Evolutionary conservation across 1,284 basidiomycete species (phyloP).

Genomic region (Rhodotorula sp.): DNA sequence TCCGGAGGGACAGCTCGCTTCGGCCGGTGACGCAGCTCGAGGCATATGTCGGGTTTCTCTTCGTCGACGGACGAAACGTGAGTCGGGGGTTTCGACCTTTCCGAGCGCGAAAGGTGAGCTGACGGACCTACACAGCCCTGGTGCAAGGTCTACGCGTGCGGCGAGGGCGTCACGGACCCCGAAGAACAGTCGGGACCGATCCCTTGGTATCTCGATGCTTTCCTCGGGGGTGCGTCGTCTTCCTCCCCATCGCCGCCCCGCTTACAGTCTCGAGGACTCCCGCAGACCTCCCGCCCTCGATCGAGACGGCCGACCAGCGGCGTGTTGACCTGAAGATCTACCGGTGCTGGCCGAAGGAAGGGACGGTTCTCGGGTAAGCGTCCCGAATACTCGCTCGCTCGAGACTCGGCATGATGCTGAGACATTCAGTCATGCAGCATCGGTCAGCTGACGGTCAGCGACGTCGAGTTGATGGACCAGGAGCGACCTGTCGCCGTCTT

Average conservation of each 20-base stretch:
- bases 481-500: neutral
- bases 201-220: constrained; percentile 10
- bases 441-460: constrained; percentile 1
- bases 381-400: neutral
- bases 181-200: neutral
- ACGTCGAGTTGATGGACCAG: neutral
- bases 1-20: neutral
- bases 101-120: neutral
- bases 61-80: neutral
- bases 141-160: constrained; percentile 24
- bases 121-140: neutral
- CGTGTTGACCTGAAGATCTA: constrained; percentile 3
- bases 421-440: neutral
- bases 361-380: neutral
- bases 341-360: neutral
- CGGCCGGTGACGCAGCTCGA: constrained; percentile 5
- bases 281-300: neutral
- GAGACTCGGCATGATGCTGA: too few relatives aligned
- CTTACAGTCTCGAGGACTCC: neutral
- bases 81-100: neutral
- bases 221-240: neutral
- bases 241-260: neutral
- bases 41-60: constrained; percentile 4
- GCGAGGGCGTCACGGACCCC: constrained; percentile 5
- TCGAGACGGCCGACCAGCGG: neutral